Evolutionary conservation across 306 rosid genomes (phyloP), one percentile per base, ranked within the genome.

Genomic region (Aeschynomene evenia): DNA sequence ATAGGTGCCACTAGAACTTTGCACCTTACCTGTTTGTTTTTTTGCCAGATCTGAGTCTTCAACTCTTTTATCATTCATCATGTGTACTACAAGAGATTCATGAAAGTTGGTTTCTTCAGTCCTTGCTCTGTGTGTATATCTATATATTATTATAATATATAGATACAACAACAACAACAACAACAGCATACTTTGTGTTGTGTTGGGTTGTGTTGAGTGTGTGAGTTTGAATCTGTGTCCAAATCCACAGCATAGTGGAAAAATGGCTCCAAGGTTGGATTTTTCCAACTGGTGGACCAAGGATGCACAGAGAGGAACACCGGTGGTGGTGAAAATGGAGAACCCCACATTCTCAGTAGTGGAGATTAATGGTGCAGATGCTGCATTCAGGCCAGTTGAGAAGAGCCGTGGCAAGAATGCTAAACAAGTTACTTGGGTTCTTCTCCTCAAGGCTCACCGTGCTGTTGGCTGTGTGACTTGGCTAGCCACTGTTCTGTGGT

Each of bases 291-390:
- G 87, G 88, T 86, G 95, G 95, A 72, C 72, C 6, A 87, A 78
- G 70, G 87, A 86, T 50, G 10, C 69, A 60, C 81, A 70, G 67
- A 85, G 73, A 61, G 97, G 97, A 67, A 85, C 89, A 52, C 98
- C 94, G 1, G 92, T 93, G 73, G 91, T 88, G 19, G 98, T 93
- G 84, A 90, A 81, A 68, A 90, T 88, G 97, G 96, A 94, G 87
- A 87, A 85, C 70, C 94, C 94, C 51, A 82, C 66, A 56, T 86
- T 94, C 83, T 93, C 97, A 2, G 90, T 93, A 24, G 90, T 93
- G 49, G 91, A 90, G 84, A 88, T 93, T 70, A 86, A 84, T 43
- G 88, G 96, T 21, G 82, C 97, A 2, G 92, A 90, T 78, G 77
- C 87, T 43, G 98, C 97, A 68, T 90, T 93, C 79, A 80, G 89